These are phyloP conservation scores for Deinandra increscens DNA, from an alignment of 129 eudicot species.

Conservation along the genomic window DNA sequence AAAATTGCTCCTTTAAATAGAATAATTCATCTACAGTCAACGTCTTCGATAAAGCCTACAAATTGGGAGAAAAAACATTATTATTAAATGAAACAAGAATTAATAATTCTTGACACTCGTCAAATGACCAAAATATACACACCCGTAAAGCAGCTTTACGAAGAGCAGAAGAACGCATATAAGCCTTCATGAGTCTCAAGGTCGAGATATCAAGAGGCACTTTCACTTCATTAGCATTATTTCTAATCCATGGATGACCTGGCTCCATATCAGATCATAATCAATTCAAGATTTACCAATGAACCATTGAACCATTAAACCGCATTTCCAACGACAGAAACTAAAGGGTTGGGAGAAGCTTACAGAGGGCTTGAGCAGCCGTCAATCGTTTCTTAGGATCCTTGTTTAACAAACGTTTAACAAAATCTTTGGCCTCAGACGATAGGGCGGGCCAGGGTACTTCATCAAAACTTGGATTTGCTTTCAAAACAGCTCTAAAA, in stretches of 20 bases:
- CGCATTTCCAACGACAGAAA: neutral
- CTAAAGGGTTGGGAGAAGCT: slow-evolving; percentile 26
- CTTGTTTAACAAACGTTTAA: slow-evolving; percentile 72
- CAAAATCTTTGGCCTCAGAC: slow-evolving; percentile 85
- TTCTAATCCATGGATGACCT: slow-evolving; percentile 92
- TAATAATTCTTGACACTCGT: neutral
- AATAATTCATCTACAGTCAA: slow-evolving; percentile 75
- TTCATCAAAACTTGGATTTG: slow-evolving; percentile 86
- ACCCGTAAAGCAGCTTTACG: slow-evolving; percentile 90
- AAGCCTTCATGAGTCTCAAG: slow-evolving; percentile 71
- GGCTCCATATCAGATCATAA: slow-evolving; percentile 28
- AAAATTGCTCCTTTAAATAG: slow-evolving; percentile 73
- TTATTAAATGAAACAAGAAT: neutral
- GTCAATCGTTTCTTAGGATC: slow-evolving; percentile 95
- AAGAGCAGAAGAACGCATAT: slow-evolving; percentile 90
- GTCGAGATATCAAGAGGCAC: slow-evolving; percentile 74
- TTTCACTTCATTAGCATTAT: slow-evolving; percentile 44
- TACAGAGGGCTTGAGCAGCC: slow-evolving; percentile 88
- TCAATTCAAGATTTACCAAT: neutral
- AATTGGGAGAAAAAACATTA: neutral
- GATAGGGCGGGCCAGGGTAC: slow-evolving; percentile 89
- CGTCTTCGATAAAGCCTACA: slow-evolving; percentile 89
- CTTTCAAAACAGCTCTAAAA: slow-evolving; percentile 85
- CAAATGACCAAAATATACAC: slow-evolving; percentile 17
- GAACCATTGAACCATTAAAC: neutral